Base-by-base conservation (phyloP, 495 filamentous ascomycete genomes). In the Thermochaetoides thermophila region DNA sequence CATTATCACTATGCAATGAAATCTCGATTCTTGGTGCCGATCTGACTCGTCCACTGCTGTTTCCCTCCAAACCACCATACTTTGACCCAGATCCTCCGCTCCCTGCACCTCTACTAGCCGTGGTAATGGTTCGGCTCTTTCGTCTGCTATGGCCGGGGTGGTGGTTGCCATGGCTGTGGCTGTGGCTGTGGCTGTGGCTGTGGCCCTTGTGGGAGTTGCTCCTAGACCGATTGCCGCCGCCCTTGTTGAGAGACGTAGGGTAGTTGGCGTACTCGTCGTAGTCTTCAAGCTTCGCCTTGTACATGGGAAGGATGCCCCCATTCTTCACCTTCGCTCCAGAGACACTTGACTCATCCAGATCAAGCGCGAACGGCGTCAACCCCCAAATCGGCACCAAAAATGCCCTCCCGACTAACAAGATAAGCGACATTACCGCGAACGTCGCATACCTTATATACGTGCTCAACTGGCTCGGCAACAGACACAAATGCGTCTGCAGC, bases 401-500 rank as follows among this genome's bases (percentile, higher is more conserved):
- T 9, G 84, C 71, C 29, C 76, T 67, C 15, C 71, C 45, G 25
- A 73, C 44, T 14, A 93, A 68, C 7, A 71, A 17, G 17, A 64
- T 31, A 3, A 89, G 30, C 6, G 69, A 82, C 7, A 83, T 11
- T 5, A 61, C 58, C 1, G 78, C 57, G 16, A 86, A 56, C 7
- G 60, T 51, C 30, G 56, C 69, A 49, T 99, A 99, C 37, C 69
- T 66, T 27, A 85, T 70, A 58, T 85, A 91, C 28, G 85, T 84
- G 7, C 63, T 62, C 2, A 93, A 63, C 45, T 95, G 85, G 50
- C 84, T 80, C 1, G 91, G 91, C 5, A 99, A 69, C 2, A 96
- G 65, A 48, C 89, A 99, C 8, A 96, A 74, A 45, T 91, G 82
- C 3, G 76, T 84, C 51, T 96, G 81, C 2, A 92, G 49, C 2